Evolutionary conservation across 1,284 basidiomycete species (phyloP).

Genomic region (Austroboletus olivaceoglutinosus): DNA sequence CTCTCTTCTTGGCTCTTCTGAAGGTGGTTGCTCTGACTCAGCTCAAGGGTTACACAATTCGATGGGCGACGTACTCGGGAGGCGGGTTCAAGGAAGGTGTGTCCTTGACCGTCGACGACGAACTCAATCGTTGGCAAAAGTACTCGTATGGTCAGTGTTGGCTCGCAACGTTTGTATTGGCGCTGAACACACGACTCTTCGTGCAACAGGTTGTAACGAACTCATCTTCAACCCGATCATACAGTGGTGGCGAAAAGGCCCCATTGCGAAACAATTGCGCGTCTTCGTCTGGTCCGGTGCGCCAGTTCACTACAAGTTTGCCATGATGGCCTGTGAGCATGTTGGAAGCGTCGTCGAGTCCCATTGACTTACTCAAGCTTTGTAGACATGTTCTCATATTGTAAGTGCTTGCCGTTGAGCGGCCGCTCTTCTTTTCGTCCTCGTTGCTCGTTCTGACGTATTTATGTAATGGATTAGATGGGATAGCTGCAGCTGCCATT

Average conservation of each 20-base stretch:
- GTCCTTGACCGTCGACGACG: conserved; percentile 77
- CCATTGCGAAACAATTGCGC: conserved; percentile 74
- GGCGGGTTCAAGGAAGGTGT: conserved; percentile 87
- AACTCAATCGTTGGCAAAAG: conserved; percentile 84
- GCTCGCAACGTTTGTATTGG: neutral
- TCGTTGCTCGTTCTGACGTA: neutral
- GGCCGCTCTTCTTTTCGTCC: neutral
- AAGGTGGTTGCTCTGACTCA: conserved; percentile 14
- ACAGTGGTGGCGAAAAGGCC: conserved; percentile 70
- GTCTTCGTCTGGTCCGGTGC: conserved; percentile 76
- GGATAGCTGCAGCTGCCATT: conserved; percentile 66
- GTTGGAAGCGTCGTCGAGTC: conserved; percentile 37
- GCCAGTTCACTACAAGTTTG: conserved; percentile 81
- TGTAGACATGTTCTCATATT: conserved; percentile 86
- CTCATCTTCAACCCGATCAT: conserved; percentile 76
- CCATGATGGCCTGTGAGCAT: conserved; percentile 64
- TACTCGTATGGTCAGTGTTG: conserved; percentile 70
- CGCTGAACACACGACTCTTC: neutral
- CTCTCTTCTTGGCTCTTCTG: neutral
- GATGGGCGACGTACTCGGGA: conserved; percentile 82
- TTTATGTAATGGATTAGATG: conserved; percentile 44
- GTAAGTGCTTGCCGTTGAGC: conserved; percentile 30
- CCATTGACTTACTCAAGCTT: conserved; percentile 9
- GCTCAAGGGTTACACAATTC: conserved; percentile 59
- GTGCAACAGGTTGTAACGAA: conserved; percentile 56